Percentiles rank a stretch among this genome's conserved stretches.
These are phyloP conservation scores for Apophysomyces sp. DNA, from an alignment of 371 early-diverging fungal genomes.

Conservation along the genomic window DNA sequence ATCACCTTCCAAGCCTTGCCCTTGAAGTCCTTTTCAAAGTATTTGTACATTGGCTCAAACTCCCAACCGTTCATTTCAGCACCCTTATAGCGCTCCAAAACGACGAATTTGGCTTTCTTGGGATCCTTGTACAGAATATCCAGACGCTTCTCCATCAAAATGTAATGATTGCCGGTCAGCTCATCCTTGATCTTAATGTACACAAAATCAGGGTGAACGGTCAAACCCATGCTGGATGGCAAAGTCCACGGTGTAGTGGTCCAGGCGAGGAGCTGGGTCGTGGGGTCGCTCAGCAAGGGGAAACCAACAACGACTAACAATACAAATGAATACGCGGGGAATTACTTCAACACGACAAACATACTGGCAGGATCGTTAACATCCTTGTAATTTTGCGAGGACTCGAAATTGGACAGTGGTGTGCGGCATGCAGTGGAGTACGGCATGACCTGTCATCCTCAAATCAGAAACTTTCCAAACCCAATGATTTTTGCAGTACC, in stretches of 20 bases:
- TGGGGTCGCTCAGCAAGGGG: conserved; percentile 84
- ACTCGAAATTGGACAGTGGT: conserved; percentile 99
- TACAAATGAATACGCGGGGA: neutral
- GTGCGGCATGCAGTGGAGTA: conserved; percentile 98
- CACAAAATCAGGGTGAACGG: conserved; percentile 92
- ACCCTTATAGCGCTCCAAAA: conserved; percentile 85
- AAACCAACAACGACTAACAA: conserved; percentile 88
- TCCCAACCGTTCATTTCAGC: conserved; percentile 85
- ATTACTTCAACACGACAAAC: no score
- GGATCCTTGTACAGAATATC: conserved; percentile 90
- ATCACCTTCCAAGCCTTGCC: conserved; percentile 89
- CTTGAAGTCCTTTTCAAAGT: conserved; percentile 74
- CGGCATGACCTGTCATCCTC: no score
- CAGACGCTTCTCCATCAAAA: conserved; percentile 86
- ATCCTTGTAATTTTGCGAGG: conserved; percentile 99
- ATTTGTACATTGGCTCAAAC: conserved; percentile 93
- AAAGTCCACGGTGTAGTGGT: conserved; percentile 99
- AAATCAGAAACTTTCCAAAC: no score
- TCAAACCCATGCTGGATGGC: conserved; percentile 95
- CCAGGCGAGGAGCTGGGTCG: conserved; percentile 93
- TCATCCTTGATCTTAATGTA: conserved; percentile 94
- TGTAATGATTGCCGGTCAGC: conserved; percentile 77
- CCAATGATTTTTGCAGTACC: no score
- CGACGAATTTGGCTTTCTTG: conserved; percentile 92
- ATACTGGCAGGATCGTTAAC: conserved; percentile 94